Conservation (phyloP, 2,329 filamentous ascomycete species). For the Curvularia eragrostidis region DNA sequence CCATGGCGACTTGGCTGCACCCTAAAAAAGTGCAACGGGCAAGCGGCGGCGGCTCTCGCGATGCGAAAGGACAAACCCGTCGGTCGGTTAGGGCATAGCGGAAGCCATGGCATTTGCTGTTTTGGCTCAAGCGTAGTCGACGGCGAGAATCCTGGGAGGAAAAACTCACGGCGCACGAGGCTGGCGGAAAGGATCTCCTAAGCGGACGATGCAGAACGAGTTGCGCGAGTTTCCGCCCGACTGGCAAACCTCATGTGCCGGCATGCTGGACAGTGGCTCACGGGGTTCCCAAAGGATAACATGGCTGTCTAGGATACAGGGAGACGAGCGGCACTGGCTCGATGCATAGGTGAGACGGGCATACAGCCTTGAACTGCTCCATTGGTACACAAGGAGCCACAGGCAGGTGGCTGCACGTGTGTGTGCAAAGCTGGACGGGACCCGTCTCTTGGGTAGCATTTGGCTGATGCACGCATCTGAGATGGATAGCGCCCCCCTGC, state of each 20-base stretch:
- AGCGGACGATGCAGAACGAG: conserved; percentile 8
- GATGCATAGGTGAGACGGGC: conserved; percentile 17
- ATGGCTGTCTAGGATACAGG: conserved; percentile 30
- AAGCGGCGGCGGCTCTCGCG: conserved; percentile 16
- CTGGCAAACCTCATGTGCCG: background rate
- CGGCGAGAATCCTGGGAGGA: background rate
- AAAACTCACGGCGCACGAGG: conserved; percentile 13
- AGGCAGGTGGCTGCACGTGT: conserved; percentile 15
- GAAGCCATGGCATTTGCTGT: conserved; percentile 30
- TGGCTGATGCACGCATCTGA: conserved; percentile 11
- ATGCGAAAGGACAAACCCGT: conserved; percentile 15
- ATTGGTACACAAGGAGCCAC: conserved; percentile 12
- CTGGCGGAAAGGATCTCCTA: conserved; percentile 16
- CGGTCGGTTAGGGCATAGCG: conserved; percentile 4
- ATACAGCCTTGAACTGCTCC: conserved; percentile 16
- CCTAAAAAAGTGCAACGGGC: conserved; percentile 7
- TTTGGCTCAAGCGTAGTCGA: conserved; percentile 28
- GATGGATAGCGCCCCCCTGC: conserved; percentile 9
- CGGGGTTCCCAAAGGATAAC: conserved; percentile 31
- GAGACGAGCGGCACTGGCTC: conserved; percentile 1
- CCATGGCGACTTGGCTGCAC: conserved; percentile 2
- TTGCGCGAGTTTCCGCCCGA: conserved; percentile 6
- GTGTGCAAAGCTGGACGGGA: conserved; percentile 7
- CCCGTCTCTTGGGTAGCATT: conserved; percentile 21
- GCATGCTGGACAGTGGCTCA: conserved; percentile 8